Evolutionary conservation across 331 rosid species (phyloP), one percentile per base, ranked within the genome.

Genomic region (Prunus yedoensis): DNA sequence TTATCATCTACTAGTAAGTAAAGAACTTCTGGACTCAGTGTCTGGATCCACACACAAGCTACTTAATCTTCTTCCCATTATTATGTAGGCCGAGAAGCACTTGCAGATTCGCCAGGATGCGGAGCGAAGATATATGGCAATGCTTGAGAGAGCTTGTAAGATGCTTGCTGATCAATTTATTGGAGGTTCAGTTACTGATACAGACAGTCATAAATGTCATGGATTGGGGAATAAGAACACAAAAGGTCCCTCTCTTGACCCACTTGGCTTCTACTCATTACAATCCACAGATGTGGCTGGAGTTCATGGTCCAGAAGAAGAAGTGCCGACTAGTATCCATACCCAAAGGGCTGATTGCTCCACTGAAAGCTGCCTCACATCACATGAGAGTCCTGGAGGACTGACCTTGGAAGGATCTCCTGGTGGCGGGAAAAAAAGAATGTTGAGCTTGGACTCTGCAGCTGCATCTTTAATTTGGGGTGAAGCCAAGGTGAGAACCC

Each of bases 131-230:
- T 94, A 94, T 80, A 92, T 94, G 88, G 93, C 92, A 51, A 92
- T 92, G 97, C 94, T 94, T 59, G 99, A 94, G 85, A 88, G 97
- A 87, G 97, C 99, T 68, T 94, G 99, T 86, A 92, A 90, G 87
- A 90, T 94, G 97, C 90, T 94, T 30, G 99, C 97, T 10, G 96
- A 94, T 83, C 97, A 94, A 70, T 90, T 92, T 66, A 84, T 94
- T 20, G 88, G 91, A 60, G 90, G 92, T 43, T 78, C 93, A 1
- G 88, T 87, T n/a, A 80, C 83, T n/a, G 92, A 87, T 81, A 87
- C 93, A 2, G 88, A 89, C 47, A 73, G 51, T 86, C 94, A 89
- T 73, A 90, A 90, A 73, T 74, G 82, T 58, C 93, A 89, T 71
- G 96, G 81, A 76, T 78, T 67, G 68, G 96, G 79, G 56, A 85